Evolutionary conservation across 352 stramenopile genomes (phyloP).

Genomic region (Elongisporangium anandrum): DNA sequence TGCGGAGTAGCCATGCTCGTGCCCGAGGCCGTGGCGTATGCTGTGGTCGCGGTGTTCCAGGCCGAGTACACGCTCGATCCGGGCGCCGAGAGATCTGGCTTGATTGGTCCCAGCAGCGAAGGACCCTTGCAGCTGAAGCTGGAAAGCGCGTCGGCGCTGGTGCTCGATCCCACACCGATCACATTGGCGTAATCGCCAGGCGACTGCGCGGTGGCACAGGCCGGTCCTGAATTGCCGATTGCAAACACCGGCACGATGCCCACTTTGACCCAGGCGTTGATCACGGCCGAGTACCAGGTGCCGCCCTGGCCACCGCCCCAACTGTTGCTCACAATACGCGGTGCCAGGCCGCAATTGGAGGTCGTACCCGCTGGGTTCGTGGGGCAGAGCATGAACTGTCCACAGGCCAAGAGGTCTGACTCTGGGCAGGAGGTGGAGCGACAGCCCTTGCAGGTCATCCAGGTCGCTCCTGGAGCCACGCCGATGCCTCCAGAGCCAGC

Average conservation of each 20-base stretch:
- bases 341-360: constrained; percentile 5
- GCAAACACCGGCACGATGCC: constrained; percentile 24
- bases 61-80: constrained; percentile 9
- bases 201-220: constrained; percentile 7
- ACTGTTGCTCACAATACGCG: constrained; percentile 14
- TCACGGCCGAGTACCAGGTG: constrained; percentile 7
- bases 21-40: constrained; percentile 4
- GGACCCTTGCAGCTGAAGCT: constrained; percentile 16
- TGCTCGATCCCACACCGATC: constrained; percentile 19
- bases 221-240: constrained; percentile 11
- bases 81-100: constrained; percentile 15
- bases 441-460: constrained; percentile 15
- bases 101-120: constrained; percentile 4
- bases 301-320: constrained; percentile 8
- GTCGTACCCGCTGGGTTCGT: constrained; percentile 1
- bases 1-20: constrained; percentile 12
- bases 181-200: constrained; percentile 14
- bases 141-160: constrained; percentile 8
- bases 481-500: constrained; percentile 10
- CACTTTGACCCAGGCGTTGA: constrained; percentile 16
- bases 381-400: constrained; percentile 8
- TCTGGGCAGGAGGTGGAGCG: constrained; percentile 2
- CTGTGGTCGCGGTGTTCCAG: not conserved
- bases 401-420: constrained; percentile 4
- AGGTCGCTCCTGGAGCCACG: constrained; percentile 11